phyloP scores from a whole-genome alignment of 805 yeast species.

The Pichia insulana region DNA sequence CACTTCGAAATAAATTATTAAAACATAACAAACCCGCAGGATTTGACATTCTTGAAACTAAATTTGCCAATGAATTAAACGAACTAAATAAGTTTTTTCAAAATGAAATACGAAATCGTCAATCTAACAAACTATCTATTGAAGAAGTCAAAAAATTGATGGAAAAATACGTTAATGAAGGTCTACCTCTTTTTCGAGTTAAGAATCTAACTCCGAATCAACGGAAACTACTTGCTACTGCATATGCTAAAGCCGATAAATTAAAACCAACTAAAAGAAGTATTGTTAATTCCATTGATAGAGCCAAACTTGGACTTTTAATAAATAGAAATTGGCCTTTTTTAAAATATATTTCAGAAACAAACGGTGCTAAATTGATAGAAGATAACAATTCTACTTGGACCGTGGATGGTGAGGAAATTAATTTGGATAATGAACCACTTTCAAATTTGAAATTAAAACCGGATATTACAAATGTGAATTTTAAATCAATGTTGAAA shows the following conservation, averaged over 20 bases:
- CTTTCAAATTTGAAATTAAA: not conserved
- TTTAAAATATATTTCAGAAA: slow-evolving; percentile 5
- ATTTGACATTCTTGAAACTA: slow-evolving; percentile 14
- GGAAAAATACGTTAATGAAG: slow-evolving; percentile 2
- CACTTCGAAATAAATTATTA: not conserved
- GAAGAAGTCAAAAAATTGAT: slow-evolving; percentile 7
- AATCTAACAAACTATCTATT: not conserved
- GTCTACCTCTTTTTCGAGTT: not conserved
- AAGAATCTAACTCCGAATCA: not conserved
- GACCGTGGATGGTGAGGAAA: slow-evolving; percentile 6
- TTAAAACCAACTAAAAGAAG: not conserved
- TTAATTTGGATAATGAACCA: not conserved
- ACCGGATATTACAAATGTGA: not conserved
- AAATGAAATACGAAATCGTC: not conserved
- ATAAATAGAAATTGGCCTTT: slow-evolving; percentile 19
- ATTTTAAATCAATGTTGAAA: slow-evolving; percentile 19
- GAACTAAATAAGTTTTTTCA: slow-evolving; percentile 11
- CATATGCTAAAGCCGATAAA: slow-evolving; percentile 6
- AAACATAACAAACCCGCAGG: slow-evolving; percentile 16
- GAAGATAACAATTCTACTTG: not conserved
- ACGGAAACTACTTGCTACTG: slow-evolving; percentile 1
- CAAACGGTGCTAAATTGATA: slow-evolving; percentile 1
- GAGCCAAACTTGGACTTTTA: slow-evolving; percentile 2
- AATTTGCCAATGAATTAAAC: slow-evolving; percentile 16
- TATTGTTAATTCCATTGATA: not conserved